phyloP scores from a whole-genome alignment of 345 rosid species.

The Psidium guajava region DNA sequence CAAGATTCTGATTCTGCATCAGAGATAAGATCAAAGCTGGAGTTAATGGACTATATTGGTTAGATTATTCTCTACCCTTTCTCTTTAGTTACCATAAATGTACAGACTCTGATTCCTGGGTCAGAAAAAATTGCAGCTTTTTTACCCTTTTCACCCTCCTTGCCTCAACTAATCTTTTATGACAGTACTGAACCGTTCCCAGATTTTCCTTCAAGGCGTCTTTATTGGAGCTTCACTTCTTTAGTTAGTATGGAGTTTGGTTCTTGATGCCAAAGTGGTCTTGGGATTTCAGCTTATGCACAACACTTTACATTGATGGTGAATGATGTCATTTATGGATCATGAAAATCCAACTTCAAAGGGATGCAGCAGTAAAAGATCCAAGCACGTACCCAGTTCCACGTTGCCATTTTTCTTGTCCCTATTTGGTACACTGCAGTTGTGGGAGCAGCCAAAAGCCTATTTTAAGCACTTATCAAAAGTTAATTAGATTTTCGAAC shows the following conservation, averaged over 20 bases:
- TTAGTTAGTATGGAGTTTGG: not conserved
- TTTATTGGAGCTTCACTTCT: not conserved
- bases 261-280: not conserved
- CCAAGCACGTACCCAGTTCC: not conserved
- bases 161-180: not conserved
- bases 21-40: slow-evolving; percentile 64
- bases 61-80: slow-evolving; percentile 13
- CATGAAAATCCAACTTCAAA: not conserved
- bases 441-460: not conserved
- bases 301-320: not conserved
- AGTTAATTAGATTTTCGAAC: not conserved
- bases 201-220: not conserved
- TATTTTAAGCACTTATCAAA: not conserved
- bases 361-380: not conserved
- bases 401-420: not conserved
- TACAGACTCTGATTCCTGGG: not conserved
- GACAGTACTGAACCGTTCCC: not conserved
- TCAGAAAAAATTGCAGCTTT: not conserved
- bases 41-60: slow-evolving; percentile 91
- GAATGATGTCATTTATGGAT: not conserved
- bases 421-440: not conserved
- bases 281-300: not conserved
- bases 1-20: slow-evolving; percentile 39
- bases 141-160: not conserved
- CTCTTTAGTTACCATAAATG: not conserved